These are phyloP conservation scores for Tylopilus balloui DNA, from an alignment of 768 basidiomycete genomes.

Conservation along the genomic window DNA sequence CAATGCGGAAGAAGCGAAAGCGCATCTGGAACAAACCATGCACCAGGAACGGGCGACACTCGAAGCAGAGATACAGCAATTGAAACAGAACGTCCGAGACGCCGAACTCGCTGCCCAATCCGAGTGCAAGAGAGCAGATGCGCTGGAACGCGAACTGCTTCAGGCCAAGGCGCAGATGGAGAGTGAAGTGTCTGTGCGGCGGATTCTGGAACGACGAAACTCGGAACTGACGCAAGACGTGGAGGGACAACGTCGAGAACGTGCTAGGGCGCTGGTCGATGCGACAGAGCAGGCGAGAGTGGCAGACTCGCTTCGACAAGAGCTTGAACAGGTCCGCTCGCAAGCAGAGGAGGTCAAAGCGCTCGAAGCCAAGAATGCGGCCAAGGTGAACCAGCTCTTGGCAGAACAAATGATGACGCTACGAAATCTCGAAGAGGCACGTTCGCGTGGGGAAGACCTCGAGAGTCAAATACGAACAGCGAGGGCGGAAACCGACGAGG, in stretches of 20 bases:
- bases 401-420: slow-evolving; percentile 75
- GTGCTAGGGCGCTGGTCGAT: slow-evolving; percentile 57
- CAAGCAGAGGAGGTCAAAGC: slow-evolving; percentile 68
- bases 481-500: slow-evolving; percentile 63
- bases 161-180: slow-evolving; percentile 61
- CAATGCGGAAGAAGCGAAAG: slow-evolving; percentile 50
- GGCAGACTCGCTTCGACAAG: slow-evolving; percentile 57
- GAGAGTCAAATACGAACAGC: slow-evolving; percentile 71
- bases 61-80: slow-evolving; percentile 52
- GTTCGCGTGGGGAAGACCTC: slow-evolving; percentile 67
- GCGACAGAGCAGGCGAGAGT: slow-evolving; percentile 60
- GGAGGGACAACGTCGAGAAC: slow-evolving; percentile 50
- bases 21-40: slow-evolving; percentile 51
- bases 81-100: slow-evolving; percentile 44
- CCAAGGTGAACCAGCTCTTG: slow-evolving; percentile 59
- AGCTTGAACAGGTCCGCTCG: slow-evolving; percentile 53
- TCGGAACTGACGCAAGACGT: slow-evolving; percentile 50
- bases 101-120: slow-evolving; percentile 34
- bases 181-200: slow-evolving; percentile 54
- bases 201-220: slow-evolving; percentile 63
- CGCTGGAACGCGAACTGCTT: slow-evolving; percentile 60
- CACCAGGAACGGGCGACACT: slow-evolving; percentile 54
- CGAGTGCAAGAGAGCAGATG: slow-evolving; percentile 51
- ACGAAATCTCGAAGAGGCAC: slow-evolving; percentile 69
- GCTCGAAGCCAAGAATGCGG: slow-evolving; percentile 59